These are phyloP conservation scores for Colletotrichum chlorophyti DNA, from an alignment of 2,329 filamentous ascomycete genomes.

Conservation along the genomic window DNA sequence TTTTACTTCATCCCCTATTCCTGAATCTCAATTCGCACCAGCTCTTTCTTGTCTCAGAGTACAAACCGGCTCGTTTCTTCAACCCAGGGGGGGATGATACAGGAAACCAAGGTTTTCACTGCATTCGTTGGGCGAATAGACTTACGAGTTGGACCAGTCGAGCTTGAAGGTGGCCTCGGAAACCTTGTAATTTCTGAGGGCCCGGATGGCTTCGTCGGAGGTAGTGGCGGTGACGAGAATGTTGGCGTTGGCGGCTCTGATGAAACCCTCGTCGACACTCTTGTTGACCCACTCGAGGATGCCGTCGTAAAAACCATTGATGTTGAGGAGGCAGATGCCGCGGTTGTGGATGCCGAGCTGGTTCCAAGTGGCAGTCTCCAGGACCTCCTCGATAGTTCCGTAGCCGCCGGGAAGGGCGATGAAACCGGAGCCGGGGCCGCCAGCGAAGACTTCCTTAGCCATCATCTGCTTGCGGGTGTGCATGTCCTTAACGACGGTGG, in stretches of 20 bases:
- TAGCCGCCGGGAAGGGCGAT: conserved; percentile 89
- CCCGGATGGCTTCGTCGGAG: conserved; percentile 74
- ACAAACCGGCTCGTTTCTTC: too few relatives aligned
- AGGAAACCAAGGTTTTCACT: not conserved
- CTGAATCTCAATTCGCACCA: not conserved
- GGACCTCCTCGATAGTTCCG: conserved; percentile 94
- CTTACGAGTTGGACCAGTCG: conserved; percentile 70
- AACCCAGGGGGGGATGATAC: too few relatives aligned
- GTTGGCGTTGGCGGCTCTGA: conserved; percentile 70
- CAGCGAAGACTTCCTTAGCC: conserved; percentile 84
- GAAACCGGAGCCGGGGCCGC: conserved; percentile 85
- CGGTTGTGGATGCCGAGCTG: conserved; percentile 89
- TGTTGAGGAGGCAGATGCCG: conserved; percentile 83
- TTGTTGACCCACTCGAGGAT: conserved; percentile 82
- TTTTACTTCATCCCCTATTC: not conserved
- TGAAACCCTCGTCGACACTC: conserved; percentile 79
- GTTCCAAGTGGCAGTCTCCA: conserved; percentile 93
- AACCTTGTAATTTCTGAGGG: conserved; percentile 76
- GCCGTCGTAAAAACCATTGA: conserved; percentile 92
- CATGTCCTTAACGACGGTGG: conserved; percentile 93
- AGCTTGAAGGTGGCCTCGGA: conserved; percentile 79
- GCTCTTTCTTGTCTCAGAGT: not conserved
- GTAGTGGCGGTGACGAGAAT: conserved; percentile 82
- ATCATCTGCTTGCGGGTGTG: conserved; percentile 95
- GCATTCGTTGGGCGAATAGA: not conserved